Evolutionary conservation across 108 stramenopile species (phyloP).

Genomic region (Cylindrotheca fusiformis): DNA sequence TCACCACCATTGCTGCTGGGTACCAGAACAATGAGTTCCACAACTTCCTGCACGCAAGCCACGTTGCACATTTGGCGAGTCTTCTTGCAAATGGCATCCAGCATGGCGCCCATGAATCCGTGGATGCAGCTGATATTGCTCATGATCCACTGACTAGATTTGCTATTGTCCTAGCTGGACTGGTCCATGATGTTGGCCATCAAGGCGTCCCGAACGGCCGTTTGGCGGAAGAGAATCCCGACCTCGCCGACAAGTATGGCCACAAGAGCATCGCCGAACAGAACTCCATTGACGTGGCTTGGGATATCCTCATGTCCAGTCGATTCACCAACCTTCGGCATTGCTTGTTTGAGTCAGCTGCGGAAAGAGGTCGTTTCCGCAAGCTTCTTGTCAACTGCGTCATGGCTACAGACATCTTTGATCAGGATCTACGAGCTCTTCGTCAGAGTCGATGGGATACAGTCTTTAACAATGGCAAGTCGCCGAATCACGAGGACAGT

Average conservation of each 20-base stretch:
- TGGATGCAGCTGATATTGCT: conserved; percentile 27
- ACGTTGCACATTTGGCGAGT: conserved; percentile 7
- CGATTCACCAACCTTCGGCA: conserved; percentile 21
- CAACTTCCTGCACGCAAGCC: conserved; percentile 20
- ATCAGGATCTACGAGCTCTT: conserved; percentile 22
- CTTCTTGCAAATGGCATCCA: not conserved
- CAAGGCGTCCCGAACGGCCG: conserved; percentile 40
- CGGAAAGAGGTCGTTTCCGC: conserved; percentile 28
- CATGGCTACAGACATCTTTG: conserved; percentile 49
- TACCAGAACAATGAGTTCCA: conserved; percentile 12
- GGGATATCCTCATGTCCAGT: conserved; percentile 38
- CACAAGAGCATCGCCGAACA: conserved; percentile 43
- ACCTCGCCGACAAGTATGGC: conserved; percentile 23
- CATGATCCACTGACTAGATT: conserved; percentile 37
- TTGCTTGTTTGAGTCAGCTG: conserved; percentile 26
- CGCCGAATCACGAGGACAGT: not conserved
- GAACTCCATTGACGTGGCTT: conserved; percentile 35
- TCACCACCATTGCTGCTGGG: not conserved
- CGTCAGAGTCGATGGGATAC: conserved; percentile 42
- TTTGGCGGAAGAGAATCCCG: conserved; percentile 35
- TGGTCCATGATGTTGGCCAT: conserved; percentile 49
- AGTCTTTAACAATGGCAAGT: conserved; percentile 22
- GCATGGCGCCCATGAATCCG: not conserved
- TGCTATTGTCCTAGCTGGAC: conserved; percentile 39
- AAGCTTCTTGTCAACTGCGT: conserved; percentile 40